phyloP scores from a whole-genome alignment of 805 yeast species.

The Kodamaea laetipori region DNA sequence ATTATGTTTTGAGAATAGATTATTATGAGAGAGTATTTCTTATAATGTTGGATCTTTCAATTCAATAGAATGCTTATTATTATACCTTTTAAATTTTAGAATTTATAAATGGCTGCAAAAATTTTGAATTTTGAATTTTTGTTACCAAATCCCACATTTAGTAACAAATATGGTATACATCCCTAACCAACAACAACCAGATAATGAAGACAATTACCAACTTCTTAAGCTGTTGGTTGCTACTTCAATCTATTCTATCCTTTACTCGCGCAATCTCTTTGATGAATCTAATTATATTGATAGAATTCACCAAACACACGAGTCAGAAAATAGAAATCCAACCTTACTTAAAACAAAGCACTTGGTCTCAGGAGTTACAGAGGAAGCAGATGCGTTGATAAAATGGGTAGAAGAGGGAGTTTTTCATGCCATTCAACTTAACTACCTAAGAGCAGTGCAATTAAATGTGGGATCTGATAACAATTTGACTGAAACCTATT shows the following conservation, averaged over 20 bases:
- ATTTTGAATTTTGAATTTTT: too few relatives aligned
- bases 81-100: too few relatives aligned
- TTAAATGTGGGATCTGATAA: not conserved
- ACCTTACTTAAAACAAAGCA: conserved; percentile 13
- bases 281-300: conserved; percentile 1
- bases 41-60: too few relatives aligned
- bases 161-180: too few relatives aligned
- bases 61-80: too few relatives aligned
- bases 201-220: too few relatives aligned
- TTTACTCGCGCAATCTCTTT: conserved; percentile 10
- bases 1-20: too few relatives aligned
- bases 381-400: conserved; percentile 50
- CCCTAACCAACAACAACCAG: too few relatives aligned
- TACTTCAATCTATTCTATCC: not conserved
- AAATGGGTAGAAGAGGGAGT: conserved; percentile 58
- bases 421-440: conserved; percentile 42
- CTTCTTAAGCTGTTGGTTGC: not conserved
- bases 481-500: not conserved
- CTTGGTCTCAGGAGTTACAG: conserved; percentile 47
- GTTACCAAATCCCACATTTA: too few relatives aligned
- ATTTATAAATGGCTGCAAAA: too few relatives aligned
- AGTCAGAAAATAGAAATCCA: not conserved
- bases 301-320: conserved; percentile 34
- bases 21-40: too few relatives aligned
- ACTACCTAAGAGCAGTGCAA: not conserved